A percentile compares a stretch with the other conserved stretches of the same genome.
Evolutionary conservation across 371 early-diverging fungal genomes (phyloP).

Genomic region (Thermomucor indicae-seudaticae): DNA sequence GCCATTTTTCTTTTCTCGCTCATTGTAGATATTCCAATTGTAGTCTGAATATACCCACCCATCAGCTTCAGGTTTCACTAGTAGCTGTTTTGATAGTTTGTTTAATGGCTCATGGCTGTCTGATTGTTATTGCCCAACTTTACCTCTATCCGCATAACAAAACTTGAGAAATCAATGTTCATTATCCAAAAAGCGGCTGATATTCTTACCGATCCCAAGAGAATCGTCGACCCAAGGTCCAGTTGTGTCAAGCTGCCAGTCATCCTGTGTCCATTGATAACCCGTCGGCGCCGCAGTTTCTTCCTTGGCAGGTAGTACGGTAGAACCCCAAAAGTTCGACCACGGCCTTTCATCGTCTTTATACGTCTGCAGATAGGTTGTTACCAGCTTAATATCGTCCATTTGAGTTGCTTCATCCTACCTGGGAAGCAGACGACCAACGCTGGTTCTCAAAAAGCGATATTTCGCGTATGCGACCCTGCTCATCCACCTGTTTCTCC

Average conservation of each 20-base stretch:
- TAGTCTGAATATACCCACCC: slow-evolving; percentile 35
- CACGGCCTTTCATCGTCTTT: slow-evolving; percentile 25
- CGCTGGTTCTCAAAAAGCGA: slow-evolving; percentile 46
- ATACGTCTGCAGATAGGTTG: slow-evolving; percentile 5
- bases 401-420: slow-evolving; percentile 4
- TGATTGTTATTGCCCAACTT: too few species aligned
- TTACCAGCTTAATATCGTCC: not conserved
- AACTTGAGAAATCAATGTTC: too few species aligned
- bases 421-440: slow-evolving; percentile 42
- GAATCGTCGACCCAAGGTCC: slow-evolving; percentile 45
- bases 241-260: slow-evolving; percentile 36
- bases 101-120: too few species aligned
- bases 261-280: slow-evolving; percentile 37
- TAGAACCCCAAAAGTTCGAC: slow-evolving; percentile 34
- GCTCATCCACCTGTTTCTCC: slow-evolving; percentile 16
- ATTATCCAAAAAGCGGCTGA: too few species aligned
- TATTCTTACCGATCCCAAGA: slow-evolving; percentile 29
- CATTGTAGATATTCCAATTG: slow-evolving; percentile 20
- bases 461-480: slow-evolving; percentile 16
- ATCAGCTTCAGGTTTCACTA: slow-evolving; percentile 26
- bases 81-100: too few species aligned
- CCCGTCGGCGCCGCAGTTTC: slow-evolving; percentile 35
- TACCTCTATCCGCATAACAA: too few species aligned
- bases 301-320: slow-evolving; percentile 22
- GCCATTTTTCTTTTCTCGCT: slow-evolving; percentile 1